A percentile compares a stretch with the other conserved stretches of the same genome.
These are phyloP conservation scores for Castanospermum australe DNA, from an alignment of 306 rosid genomes.

Conservation along the genomic window DNA sequence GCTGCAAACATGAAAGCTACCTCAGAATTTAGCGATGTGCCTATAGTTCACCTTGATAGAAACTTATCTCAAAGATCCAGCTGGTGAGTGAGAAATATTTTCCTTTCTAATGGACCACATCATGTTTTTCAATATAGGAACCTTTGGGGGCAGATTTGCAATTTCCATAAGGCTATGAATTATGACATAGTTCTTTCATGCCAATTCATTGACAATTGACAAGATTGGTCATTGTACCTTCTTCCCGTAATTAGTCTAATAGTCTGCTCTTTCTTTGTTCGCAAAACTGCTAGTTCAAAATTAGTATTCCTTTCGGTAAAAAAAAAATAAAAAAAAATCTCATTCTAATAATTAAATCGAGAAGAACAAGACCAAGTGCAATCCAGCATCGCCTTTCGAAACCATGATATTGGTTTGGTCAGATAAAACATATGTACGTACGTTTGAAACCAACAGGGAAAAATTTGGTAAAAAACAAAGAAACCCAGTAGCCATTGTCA, in stretches of 20 bases:
- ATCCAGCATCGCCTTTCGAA: not conserved
- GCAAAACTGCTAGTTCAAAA: not conserved
- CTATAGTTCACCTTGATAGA: constrained; percentile 9
- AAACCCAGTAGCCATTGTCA: not conserved
- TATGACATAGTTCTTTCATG: not conserved
- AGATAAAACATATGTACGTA: not conserved
- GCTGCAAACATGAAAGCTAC: not conserved
- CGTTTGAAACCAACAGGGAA: not conserved
- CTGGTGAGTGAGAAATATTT: not conserved
- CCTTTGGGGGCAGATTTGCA: not conserved
- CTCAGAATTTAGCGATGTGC: not conserved
- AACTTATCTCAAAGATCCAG: constrained; percentile 7
- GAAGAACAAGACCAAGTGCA: not conserved
- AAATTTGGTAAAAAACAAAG: not conserved
- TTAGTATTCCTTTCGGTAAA: not conserved
- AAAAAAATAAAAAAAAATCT: not conserved
- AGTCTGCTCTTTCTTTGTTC: not conserved
- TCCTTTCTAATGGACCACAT: not conserved
- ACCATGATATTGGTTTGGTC: not conserved
- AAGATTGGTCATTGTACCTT: not conserved
- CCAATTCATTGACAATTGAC: not conserved
- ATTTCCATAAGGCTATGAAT: not conserved
- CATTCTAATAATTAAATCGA: not conserved
- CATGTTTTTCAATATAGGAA: not conserved
- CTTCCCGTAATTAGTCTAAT: not conserved